Evolutionary conservation across 2,329 filamentous ascomycete genomes (phyloP), one percentile per base, ranked within the genome.

Genomic region (Seiridium cupressi): DNA sequence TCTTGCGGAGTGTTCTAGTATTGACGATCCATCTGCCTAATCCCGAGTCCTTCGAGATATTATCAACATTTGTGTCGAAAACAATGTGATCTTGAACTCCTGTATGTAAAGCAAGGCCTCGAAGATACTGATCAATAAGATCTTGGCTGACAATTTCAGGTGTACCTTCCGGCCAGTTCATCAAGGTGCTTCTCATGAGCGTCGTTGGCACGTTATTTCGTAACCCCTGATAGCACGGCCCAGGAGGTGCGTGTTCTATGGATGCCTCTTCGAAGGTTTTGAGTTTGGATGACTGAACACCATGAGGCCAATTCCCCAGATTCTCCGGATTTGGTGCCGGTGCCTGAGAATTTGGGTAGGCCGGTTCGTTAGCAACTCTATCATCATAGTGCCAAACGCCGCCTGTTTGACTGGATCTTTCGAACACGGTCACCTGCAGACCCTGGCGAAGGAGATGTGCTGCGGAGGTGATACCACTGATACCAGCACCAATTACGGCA

Each of bases 191-290:
- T 47, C 73, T 70, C 72, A 83, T 76, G 3, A 82, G 66, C 31
- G 71, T 79, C n/a, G 88, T 86, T 0, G 90, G 89, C 3, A 93
- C 89, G 66, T 94, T 95, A 42, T 90, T 92, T 68, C 88, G 88
- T 6, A 93, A 75, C 2, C 82, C 81, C 4, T 72, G 73, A 60
- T 83, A 74, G 82, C 84, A 77, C 80, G 92, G 63, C 85, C 72
- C 32, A 81, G 85, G 36, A 61, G 87, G 70, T 3, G 66, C 68
- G 51, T 74, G 70, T 84, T 38, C 76, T 69, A 47, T 77, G 71
- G 26, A 68, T 5, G 67, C 67, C 42, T 69, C 67, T 10, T 68
- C 67, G 3, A 70, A 54, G n/a, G 65, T 67, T 44, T 64, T 60
- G 13, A 60, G 48, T 11, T 18, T 34, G n/a, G 11, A 5, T 4